Percentiles rank a stretch among this genome's conserved stretches.
These are phyloP conservation scores for Thermomyces lanuginosus DNA, from an alignment of 2,329 filamentous ascomycete genomes.

Conservation along the genomic window DNA sequence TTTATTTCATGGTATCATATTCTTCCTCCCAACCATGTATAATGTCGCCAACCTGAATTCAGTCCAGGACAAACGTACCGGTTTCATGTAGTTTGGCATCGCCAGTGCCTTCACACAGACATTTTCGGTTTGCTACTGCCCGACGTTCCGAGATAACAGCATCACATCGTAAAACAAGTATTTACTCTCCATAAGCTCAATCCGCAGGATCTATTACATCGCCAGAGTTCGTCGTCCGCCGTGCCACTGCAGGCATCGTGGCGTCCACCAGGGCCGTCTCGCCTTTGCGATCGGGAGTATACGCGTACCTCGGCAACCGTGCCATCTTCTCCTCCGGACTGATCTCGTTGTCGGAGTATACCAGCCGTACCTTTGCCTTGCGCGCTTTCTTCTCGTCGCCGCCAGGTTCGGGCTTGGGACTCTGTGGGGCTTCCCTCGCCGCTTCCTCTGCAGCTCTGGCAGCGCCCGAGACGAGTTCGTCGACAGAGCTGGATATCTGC, in stretches of 20 bases:
- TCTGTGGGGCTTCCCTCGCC: slow-evolving; percentile 16
- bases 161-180: slow-evolving; percentile 2
- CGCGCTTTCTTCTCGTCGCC: slow-evolving; percentile 47
- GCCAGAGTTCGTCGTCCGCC: slow-evolving; percentile 18
- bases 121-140: no score
- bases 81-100: no score
- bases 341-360: slow-evolving; percentile 64
- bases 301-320: slow-evolving; percentile 57
- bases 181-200: slow-evolving; percentile 7
- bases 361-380: slow-evolving; percentile 53
- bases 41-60: no score
- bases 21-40: no score
- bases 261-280: slow-evolving; percentile 22
- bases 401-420: slow-evolving; percentile 26
- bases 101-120: no score
- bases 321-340: slow-evolving; percentile 89
- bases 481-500: slow-evolving; percentile 29
- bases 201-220: slow-evolving; percentile 19
- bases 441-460: slow-evolving; percentile 29
- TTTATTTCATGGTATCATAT: no score
- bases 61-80: no score
- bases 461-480: slow-evolving; percentile 36
- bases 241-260: slow-evolving; percentile 19
- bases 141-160: background rate
- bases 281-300: slow-evolving; percentile 32